phyloP scores from a whole-genome alignment of 306 rosid genomes.

The Rubus idaeus region DNA sequence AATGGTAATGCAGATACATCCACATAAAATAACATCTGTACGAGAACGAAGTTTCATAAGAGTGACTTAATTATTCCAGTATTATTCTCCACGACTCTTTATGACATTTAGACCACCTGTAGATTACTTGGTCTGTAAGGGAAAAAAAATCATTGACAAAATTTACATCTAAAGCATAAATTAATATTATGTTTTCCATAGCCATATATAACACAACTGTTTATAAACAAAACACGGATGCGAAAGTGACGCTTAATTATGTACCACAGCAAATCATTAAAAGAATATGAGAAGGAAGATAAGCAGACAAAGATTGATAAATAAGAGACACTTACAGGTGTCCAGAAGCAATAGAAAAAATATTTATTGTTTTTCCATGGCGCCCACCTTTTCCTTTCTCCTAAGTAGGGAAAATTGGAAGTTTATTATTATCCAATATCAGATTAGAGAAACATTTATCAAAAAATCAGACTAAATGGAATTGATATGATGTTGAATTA shows the following conservation, averaged over 20 bases:
- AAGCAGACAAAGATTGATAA: slow-evolving; percentile 21
- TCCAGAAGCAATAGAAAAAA: slow-evolving; percentile 96
- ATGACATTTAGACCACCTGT: not conserved
- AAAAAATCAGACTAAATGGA: not conserved
- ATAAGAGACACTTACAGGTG: slow-evolving; percentile 74
- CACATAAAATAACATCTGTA: not conserved
- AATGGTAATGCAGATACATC: slow-evolving; percentile 4
- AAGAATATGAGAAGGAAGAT: not conserved
- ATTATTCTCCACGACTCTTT: not conserved
- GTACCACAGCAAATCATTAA: not conserved
- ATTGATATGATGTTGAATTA: not conserved
- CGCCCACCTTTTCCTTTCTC: slow-evolving; percentile 65
- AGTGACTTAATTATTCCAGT: not conserved
- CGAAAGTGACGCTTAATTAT: not conserved
- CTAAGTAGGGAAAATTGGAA: slow-evolving; percentile 37
- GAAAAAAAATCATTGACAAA: no score
- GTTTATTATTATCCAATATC: slow-evolving; percentile 12
- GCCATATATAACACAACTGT: not conserved
- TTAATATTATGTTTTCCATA: not conserved
- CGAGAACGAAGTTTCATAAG: not conserved
- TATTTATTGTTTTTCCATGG: slow-evolving; percentile 80
- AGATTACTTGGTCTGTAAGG: no score
- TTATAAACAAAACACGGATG: not conserved
- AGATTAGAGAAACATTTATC: not conserved
- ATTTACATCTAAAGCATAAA: no score